Conservation (phyloP, 1,284 basidiomycete genomes). For the Exobasidium rhododendri region DNA sequence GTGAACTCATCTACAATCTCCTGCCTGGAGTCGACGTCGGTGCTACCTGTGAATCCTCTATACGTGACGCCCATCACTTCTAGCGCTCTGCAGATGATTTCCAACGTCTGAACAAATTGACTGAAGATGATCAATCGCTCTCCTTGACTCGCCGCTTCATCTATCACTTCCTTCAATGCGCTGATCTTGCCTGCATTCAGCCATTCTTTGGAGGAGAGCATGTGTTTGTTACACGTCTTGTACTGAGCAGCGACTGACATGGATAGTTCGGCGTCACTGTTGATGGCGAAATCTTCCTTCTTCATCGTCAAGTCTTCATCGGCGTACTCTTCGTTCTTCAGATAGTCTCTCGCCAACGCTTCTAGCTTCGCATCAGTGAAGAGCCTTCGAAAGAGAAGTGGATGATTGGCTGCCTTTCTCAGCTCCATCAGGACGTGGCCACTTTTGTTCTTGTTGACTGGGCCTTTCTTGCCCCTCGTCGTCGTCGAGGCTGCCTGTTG, state of each 20-base stretch:
- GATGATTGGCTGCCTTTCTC: constrained; percentile 91
- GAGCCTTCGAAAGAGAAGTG: constrained; percentile 82
- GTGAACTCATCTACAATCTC: constrained; percentile 93
- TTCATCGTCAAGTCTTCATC: constrained; percentile 46
- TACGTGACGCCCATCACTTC: constrained; percentile 73
- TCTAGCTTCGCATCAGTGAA: constrained; percentile 76
- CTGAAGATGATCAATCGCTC: constrained; percentile 90
- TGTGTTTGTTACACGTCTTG: constrained; percentile 1
- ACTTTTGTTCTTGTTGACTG: not conserved
- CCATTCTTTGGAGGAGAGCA: constrained; percentile 66
- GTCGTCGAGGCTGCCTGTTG: constrained; percentile 19
- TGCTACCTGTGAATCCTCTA: constrained; percentile 87
- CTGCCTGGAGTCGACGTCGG: constrained; percentile 89
- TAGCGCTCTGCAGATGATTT: constrained; percentile 80
- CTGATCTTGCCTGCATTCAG: constrained; percentile 85
- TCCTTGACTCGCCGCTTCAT: constrained; percentile 67
- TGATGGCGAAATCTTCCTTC: constrained; percentile 53
- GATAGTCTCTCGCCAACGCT: constrained; percentile 72
- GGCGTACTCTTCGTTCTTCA: constrained; percentile 76
- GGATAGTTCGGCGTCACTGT: constrained; percentile 48
- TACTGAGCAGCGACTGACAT: constrained; percentile 6
- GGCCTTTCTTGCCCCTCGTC: constrained; percentile 20
- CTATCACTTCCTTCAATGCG: constrained; percentile 70
- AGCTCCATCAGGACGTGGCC: constrained; percentile 89
- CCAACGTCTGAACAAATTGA: constrained; percentile 60